A percentile compares a stretch with the other conserved stretches of the same genome.
These are phyloP conservation scores for Pholiota molesta DNA, from an alignment of 768 basidiomycete species.

Conservation along the genomic window DNA sequence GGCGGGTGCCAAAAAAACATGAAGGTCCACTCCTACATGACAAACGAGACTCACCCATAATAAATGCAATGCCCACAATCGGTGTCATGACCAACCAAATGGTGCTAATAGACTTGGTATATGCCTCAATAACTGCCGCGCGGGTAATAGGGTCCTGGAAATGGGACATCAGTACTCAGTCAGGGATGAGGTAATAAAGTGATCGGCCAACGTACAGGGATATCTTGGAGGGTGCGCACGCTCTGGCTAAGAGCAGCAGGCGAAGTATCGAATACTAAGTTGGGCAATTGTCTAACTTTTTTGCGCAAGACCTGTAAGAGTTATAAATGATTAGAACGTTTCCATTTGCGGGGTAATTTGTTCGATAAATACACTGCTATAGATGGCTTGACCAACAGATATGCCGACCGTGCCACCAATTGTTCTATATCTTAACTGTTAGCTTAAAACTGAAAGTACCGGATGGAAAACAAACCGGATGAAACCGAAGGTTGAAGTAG, in stretches of 20 bases:
- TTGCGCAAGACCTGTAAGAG: constrained; percentile 34
- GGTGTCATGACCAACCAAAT: constrained; percentile 73
- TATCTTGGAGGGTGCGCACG: constrained; percentile 45
- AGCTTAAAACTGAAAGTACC: constrained; percentile 6
- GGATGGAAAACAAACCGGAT: constrained; percentile 48
- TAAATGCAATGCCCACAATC: constrained; percentile 52
- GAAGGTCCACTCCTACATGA: background rate
- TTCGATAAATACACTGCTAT: constrained; percentile 49
- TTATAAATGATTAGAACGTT: background rate
- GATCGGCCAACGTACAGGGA: constrained; percentile 40
- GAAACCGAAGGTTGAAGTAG: constrained; percentile 71
- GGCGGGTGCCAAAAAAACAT: too few relatives aligned
- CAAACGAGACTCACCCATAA: constrained; percentile 43
- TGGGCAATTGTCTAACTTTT: constrained; percentile 39
- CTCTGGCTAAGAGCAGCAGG: constrained; percentile 46
- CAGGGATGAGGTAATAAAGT: background rate
- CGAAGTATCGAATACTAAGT: constrained; percentile 38
- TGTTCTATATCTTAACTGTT: constrained; percentile 39
- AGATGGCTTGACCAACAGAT: constrained; percentile 73
- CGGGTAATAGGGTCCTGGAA: constrained; percentile 53
- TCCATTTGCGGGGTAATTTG: constrained; percentile 2
- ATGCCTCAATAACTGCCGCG: constrained; percentile 58
- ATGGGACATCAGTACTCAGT: background rate
- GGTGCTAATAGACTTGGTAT: constrained; percentile 58
- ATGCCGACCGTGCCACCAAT: constrained; percentile 81